A percentile compares a stretch with the other conserved stretches of the same genome.
phyloP scores from a whole-genome alignment of 1,284 basidiomycete genomes.

The Neolentinus lepideus region DNA sequence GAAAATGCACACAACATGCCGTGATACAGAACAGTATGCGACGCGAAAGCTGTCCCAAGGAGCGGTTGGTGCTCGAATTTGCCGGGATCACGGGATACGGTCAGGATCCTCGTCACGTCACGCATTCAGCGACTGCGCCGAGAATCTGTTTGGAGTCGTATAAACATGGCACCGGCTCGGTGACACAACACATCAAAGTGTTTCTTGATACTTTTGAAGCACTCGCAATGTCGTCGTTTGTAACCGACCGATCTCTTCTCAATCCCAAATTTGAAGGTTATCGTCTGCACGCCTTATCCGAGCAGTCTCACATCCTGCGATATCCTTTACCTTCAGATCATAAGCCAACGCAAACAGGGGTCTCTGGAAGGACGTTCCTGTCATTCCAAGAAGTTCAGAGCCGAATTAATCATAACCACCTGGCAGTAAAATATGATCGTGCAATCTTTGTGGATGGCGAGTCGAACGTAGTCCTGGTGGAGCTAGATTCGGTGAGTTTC shows the following conservation, averaged over 20 bases:
- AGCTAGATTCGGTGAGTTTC: conserved; percentile 40
- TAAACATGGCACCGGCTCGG: too few relatives aligned
- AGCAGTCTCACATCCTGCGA: conserved; percentile 45
- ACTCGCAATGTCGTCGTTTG: conserved; percentile 21
- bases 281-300: conserved; percentile 55
- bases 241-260: conserved; percentile 40
- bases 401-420: conserved; percentile 82
- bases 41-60: too few relatives aligned
- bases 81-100: too few relatives aligned
- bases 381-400: conserved; percentile 79
- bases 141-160: too few relatives aligned
- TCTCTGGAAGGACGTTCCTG: conserved; percentile 50
- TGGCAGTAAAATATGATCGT: conserved; percentile 44
- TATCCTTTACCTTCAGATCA: conserved; percentile 36
- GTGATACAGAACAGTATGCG: too few relatives aligned
- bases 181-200: too few relatives aligned
- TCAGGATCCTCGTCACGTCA: too few relatives aligned
- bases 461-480: conserved; percentile 56
- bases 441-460: conserved; percentile 69
- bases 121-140: too few relatives aligned
- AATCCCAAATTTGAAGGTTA: conserved; percentile 85
- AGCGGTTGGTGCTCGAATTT: too few relatives aligned
- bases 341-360: conserved; percentile 51
- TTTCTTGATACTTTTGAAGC: too few relatives aligned
- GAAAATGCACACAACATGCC: too few relatives aligned